These are phyloP conservation scores for Auxenochlorella pyrenoidosa DNA, from an alignment of 139 green algal species.

Conservation along the genomic window DNA sequence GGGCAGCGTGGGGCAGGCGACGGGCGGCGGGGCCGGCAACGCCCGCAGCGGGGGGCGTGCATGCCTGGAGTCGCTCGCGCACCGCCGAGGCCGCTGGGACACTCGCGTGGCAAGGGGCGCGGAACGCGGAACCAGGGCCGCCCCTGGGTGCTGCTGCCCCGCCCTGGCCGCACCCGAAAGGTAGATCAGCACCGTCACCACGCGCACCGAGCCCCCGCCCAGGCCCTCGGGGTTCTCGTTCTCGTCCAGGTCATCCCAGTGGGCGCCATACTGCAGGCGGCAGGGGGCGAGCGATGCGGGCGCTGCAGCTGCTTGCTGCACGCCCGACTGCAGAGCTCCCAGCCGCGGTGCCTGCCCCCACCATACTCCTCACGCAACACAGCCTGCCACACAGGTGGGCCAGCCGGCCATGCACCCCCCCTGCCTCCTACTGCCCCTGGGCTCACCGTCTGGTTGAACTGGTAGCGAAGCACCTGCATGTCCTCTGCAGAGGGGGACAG, in stretches of 20 bases:
- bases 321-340: no score
- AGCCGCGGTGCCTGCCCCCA: no score
- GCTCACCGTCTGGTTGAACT: slow-evolving; percentile 62
- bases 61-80: no score
- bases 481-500: no score
- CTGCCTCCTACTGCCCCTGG: background rate
- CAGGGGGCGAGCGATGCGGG: no score
- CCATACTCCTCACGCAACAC: background rate
- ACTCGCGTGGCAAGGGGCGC: no score
- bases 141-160: background rate
- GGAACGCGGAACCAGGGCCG: no score
- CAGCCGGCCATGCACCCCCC: background rate
- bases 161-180: slow-evolving; percentile 50
- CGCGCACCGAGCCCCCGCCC: slow-evolving; percentile 45
- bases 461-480: slow-evolving; percentile 79
- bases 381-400: background rate
- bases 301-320: no score
- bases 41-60: no score
- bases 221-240: slow-evolving; percentile 43
- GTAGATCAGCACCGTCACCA: slow-evolving; percentile 81
- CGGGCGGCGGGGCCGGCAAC: background rate
- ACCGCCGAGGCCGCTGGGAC: no score
- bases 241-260: slow-evolving; percentile 76
- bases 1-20: background rate
- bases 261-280: slow-evolving; percentile 63